Evolutionary conservation across 2,329 filamentous ascomycete species (phyloP), one percentile per base, ranked within the genome.

Genomic region (Ophioceras dolichostomum): DNA sequence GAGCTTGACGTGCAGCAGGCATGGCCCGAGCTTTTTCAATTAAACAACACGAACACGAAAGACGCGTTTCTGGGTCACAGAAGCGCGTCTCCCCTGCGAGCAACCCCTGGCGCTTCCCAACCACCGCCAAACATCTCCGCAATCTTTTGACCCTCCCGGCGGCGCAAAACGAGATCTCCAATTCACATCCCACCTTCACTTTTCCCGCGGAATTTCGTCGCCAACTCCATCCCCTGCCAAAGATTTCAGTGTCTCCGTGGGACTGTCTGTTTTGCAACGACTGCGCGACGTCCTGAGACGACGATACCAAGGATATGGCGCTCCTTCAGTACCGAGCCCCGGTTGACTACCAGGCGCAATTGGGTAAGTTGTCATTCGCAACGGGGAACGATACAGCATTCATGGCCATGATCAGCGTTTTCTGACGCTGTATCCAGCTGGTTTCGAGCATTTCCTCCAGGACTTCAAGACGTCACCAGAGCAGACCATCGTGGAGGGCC

Each of bases 281-380:
- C n/a, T n/a, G n/a, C n/a, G n/a, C n/a, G n/a, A n/a, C n/a, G 12
- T 26, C 22, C 8, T 12, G 22, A 26, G 22, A 26, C 22, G 8
- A 26, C 22, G 12, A 26, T 26, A 37, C n/a, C n/a, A n/a, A n/a
- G n/a, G 32, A 4, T 48, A 95, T 95, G 89, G 82, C 87, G 70
- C 82, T 95, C 54, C 74, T 87, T 53, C 79, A 82, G 47, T 82
- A 81, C 60, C 79, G 73, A 55, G 70, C 79, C 48, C 76, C 82
- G 36, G 86, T 94, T 51, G 80, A 94, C 58, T 98, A 98, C 64
- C 74, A 79, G 52, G 77, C 79, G 52, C 91, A 98, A 60, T 77
- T 91, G 62, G 67, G 84, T 87, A 61, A 18, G 8, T 26, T 26
- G 8, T 26, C 22, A 8, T 26, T 26, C 22, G 22, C 14, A 7